These are phyloP conservation scores for Plasmodium berghei DNA, from an alignment of 169 alveolate genomes.

Conservation along the genomic window DNA sequence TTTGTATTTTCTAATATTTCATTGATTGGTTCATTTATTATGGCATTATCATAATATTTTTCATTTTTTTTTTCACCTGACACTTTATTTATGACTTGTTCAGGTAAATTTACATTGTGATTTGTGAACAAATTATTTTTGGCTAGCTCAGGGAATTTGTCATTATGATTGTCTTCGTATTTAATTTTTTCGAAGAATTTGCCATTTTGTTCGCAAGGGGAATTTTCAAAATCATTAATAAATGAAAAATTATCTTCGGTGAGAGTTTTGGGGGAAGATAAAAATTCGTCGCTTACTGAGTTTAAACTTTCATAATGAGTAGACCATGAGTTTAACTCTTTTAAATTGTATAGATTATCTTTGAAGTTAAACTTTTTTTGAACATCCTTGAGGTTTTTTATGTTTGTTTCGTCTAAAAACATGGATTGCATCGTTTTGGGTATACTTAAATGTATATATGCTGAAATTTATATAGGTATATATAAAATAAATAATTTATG, in stretches of 20 bases:
- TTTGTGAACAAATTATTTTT: too few species aligned
- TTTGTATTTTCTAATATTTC: neutral
- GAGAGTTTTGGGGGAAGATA: neutral
- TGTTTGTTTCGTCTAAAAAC: conserved; percentile 10
- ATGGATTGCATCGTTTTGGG: neutral
- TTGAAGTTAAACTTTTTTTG: conserved; percentile 12
- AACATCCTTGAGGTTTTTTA: conserved; percentile 11
- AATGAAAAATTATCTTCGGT: conserved; percentile 16
- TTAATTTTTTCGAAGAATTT: neutral
- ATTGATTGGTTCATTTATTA: neutral
- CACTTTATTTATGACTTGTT: conserved; percentile 13
- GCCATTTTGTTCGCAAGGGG: neutral
- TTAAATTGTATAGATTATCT: conserved; percentile 5
- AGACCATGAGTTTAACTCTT: conserved; percentile 28
- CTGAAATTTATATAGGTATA: too few species aligned
- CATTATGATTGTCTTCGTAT: neutral
- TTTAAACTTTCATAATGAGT: neutral
- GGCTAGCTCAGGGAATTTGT: too few species aligned
- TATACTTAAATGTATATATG: neutral
- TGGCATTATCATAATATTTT: neutral
- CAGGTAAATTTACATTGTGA: neutral
- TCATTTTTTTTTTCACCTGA: neutral
- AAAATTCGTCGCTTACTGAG: conserved; percentile 2
- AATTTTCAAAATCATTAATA: conserved; percentile 5
- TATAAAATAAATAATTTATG: too few species aligned